Percentiles rank a stretch among this genome's conserved stretches.
Evolutionary conservation across 176 grass and related monocot genomes (phyloP).

Genomic region (Oryza officinalis): DNA sequence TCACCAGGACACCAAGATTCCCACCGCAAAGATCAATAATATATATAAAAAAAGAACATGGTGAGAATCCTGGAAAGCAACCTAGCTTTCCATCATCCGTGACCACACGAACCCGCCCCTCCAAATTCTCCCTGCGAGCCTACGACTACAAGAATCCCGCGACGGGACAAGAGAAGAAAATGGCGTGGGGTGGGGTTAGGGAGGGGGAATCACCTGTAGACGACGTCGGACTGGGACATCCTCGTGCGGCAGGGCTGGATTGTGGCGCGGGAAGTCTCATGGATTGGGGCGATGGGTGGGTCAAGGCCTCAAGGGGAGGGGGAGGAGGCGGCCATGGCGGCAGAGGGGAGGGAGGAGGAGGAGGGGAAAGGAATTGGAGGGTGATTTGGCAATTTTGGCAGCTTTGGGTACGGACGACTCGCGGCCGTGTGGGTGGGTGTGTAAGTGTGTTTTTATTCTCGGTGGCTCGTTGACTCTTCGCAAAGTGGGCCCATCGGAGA

Average conservation of each 20-base stretch:
- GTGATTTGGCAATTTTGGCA: slow-evolving; percentile 44
- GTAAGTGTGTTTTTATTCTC: not conserved
- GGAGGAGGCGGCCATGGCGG: slow-evolving; percentile 19
- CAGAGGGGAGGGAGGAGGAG: not conserved
- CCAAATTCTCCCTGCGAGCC: no score
- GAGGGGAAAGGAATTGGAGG: slow-evolving; percentile 30
- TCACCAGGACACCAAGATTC: slow-evolving; percentile 10
- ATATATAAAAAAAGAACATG: not conserved
- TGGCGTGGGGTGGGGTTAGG: not conserved
- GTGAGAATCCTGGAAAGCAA: slow-evolving; percentile 9
- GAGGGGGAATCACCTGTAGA: slow-evolving; percentile 54
- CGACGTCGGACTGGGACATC: slow-evolving; percentile 71
- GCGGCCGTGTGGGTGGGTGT: not conserved
- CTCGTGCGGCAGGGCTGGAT: slow-evolving; percentile 41
- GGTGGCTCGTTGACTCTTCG: slow-evolving; percentile 2
- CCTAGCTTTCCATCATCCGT: not conserved
- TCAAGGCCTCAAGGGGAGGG: not conserved
- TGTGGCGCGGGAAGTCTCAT: slow-evolving; percentile 44
- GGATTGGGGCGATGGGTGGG: not conserved
- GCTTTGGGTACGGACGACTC: slow-evolving; percentile 12
- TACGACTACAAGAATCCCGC: not conserved
- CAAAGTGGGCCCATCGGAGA: not conserved
- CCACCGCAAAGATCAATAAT: not conserved
- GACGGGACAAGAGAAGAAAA: not conserved
- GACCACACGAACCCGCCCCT: no score